Evolutionary conservation across 257 asterid species (phyloP).

Genomic region (Plantago elongata): DNA sequence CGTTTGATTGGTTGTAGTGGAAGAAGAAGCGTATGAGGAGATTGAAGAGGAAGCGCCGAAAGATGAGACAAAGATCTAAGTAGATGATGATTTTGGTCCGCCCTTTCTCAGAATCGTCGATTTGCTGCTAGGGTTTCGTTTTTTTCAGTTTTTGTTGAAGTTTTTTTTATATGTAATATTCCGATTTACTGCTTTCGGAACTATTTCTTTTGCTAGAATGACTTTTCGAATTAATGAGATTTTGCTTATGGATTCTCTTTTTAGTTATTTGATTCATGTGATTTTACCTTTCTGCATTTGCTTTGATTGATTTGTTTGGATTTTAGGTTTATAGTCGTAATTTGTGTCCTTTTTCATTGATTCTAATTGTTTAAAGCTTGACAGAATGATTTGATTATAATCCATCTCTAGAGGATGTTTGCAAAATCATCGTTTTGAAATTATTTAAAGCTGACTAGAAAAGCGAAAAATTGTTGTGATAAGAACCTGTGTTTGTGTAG

Average conservation of each 20-base stretch:
- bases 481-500: too few species aligned
- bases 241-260: not conserved
- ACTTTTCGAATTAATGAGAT: not conserved
- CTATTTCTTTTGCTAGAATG: slow-evolving; percentile 4
- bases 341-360: too few species aligned
- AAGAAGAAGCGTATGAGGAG: slow-evolving; percentile 63
- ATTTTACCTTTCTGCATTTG: too few species aligned
- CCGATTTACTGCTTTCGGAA: slow-evolving; percentile 1
- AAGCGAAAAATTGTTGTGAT: too few species aligned
- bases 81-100: slow-evolving; percentile 9
- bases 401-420: too few species aligned
- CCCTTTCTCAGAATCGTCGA: not conserved
- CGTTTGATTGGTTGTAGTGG: slow-evolving; percentile 29
- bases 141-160: not conserved
- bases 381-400: too few species aligned
- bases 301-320: too few species aligned
- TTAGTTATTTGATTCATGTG: not conserved
- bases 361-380: too few species aligned
- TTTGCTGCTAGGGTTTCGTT: not conserved
- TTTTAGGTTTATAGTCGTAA: too few species aligned
- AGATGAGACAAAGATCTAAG: slow-evolving; percentile 61
- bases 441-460: too few species aligned
- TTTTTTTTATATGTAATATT: slow-evolving; percentile 14
- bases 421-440: too few species aligned
- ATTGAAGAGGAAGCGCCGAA: slow-evolving; percentile 60